Percentiles rank a stretch among this genome's conserved stretches.
These are phyloP conservation scores for Ophiostoma ips DNA, from an alignment of 2,329 filamentous ascomycete genomes.

Conservation along the genomic window DNA sequence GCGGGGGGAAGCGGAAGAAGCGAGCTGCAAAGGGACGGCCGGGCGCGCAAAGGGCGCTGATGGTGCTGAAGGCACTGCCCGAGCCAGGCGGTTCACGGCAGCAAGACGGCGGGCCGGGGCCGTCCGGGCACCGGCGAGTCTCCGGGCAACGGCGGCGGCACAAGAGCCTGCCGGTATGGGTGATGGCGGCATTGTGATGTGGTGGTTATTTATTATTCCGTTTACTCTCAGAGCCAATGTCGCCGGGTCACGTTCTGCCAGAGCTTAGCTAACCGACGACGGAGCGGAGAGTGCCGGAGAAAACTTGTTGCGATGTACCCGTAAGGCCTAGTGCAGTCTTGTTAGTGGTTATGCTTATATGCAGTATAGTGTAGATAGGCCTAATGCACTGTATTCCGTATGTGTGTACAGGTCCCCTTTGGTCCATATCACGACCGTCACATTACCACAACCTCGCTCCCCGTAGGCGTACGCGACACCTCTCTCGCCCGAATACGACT, in stretches of 20 bases:
- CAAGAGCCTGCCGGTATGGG: background rate
- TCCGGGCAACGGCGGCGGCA: conserved; percentile 1
- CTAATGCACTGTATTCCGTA: background rate
- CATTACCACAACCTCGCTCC: too few relatives aligned
- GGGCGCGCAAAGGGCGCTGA: background rate
- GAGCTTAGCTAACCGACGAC: background rate
- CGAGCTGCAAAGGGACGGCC: too few relatives aligned
- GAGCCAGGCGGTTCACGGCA: background rate
- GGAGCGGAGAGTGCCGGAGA: background rate
- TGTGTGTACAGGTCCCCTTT: too few relatives aligned
- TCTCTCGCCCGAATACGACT: too few relatives aligned
- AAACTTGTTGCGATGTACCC: conserved; percentile 1
- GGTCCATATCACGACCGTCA: too few relatives aligned
- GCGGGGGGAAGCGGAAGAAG: conserved; percentile 15
- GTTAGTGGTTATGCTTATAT: background rate
- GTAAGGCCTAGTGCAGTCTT: background rate
- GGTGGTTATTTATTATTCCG: background rate
- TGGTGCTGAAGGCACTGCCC: background rate
- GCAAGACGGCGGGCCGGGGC: background rate
- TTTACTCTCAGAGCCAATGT: background rate
- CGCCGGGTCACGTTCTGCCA: background rate
- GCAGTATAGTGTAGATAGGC: background rate
- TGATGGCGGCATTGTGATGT: background rate
- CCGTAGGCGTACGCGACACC: too few relatives aligned
- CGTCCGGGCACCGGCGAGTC: background rate